Base-by-base conservation (phyloP, 2,329 filamentous ascomycete species). In the Phoma sp. region DNA sequence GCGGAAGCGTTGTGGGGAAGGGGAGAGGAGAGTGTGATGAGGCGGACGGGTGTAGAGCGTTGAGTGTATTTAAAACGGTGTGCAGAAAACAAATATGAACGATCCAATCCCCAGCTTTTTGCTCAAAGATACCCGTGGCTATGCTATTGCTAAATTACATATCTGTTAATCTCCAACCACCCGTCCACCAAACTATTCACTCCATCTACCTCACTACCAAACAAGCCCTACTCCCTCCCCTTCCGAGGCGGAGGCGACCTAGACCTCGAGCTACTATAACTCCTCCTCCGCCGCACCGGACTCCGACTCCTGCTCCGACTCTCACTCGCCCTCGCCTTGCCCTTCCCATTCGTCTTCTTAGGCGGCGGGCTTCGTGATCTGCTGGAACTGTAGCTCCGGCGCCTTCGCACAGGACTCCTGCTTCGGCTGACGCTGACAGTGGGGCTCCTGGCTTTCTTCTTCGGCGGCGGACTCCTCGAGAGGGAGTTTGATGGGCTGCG, bases 401-500 rank as follows among this genome's bases (percentile, higher is more conserved):
- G 41, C 49, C 38, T 43, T 2, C 47, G 36, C 4, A 55, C 38
- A 1, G 58, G 55, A 22, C 46, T 57, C 22, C 48, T 31, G 21
- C 56, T 53, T 19, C 38, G 50, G 13, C 43, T 56, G 9, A 45
- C 50, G n/a, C 51, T 58, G 8, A 54, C 41, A 37, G 37, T 62
- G n/a, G 51, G 51, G 46, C 46, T 58, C 43, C 52, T 51, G 10
- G 46, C 52, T 29, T 49, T 47, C 13, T 62, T 61, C 17, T 55
- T 55, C 2, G 59, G 55, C 15, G 63, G 65, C 3, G 68, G 52
- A 15, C 52, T 40, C 7, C 57, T 54, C 4, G 62, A 66, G 5
- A 54, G 43, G 1, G 65, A 66, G 25, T 55, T 58, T 6, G 65
- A 65, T 1, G 59, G 61, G 25, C 63, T 67, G 37, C 68, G 64